Base-by-base conservation (phyloP, 225 moss, liverwort and hornwort genomes). In the Asterella californica region DNA sequence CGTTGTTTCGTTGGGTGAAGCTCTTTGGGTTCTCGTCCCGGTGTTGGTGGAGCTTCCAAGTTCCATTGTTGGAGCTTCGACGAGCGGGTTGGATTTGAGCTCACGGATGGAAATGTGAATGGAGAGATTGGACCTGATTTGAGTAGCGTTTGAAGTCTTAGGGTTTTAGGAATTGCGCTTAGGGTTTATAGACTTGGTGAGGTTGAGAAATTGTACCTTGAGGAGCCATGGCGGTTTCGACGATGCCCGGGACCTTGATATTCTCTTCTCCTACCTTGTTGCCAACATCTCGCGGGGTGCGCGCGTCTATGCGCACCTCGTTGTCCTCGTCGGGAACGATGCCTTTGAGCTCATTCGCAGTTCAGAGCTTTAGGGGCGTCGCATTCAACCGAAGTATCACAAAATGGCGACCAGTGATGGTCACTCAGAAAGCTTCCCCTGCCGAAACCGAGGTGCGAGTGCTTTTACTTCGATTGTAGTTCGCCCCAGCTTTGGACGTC, bases 381-480 rank as follows among this genome's bases (percentile, higher is more conserved):
- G 69, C 54, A 59, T 34, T 63, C 52, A 68, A 63, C 50, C 74
- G 66, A 49, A 38, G 63, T 33, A n/a, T 33, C 18, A 53, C 24
- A 27, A 49, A 69, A 52, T 79, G 79, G 79, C 52, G 68, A 54
- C 79, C 79, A 0, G 67, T 81, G 5, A 50, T 66, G 36, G 81
- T 68, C 49, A 47, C 81, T 38, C 64, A 63, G 34, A 81, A 75
- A 68, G 61, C 81, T 53, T 29, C 81, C 2, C 81, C 76, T 25
- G 30, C 81, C 54, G 81, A 81, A 75, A 74, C 81, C 17, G 53
- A 75, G 81, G 81, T 81, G 63, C n/a, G 15, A 6, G 18, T 34
- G 17, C 25, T 18, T 10, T 42, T 75, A 9, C 29, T 10, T 55
- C 48, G 21, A 17, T 45, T 70, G 70, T 24, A 38, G 24, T 70